Conservation (phyloP, 2,329 filamentous ascomycete genomes). For the Coniochaeta prunicola region DNA sequence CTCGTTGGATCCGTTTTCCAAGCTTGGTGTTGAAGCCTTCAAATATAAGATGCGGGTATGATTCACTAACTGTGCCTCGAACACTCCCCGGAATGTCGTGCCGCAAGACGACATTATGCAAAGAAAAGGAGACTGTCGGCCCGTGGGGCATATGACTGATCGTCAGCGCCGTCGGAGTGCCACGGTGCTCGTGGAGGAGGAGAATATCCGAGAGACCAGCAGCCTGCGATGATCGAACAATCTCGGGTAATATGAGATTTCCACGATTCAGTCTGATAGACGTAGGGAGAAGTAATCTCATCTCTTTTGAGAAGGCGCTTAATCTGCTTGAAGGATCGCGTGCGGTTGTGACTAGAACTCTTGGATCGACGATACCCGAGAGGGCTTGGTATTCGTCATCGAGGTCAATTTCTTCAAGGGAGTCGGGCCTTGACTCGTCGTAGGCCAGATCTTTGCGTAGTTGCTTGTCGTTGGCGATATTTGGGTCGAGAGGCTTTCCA, state of each 20-base stretch:
- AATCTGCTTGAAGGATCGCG: conserved; percentile 80
- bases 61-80: conserved; percentile 65
- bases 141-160: conserved; percentile 84
- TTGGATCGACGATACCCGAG: conserved; percentile 66
- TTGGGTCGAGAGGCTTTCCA: conserved; percentile 75
- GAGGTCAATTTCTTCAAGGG: conserved; percentile 61
- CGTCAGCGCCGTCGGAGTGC: conserved; percentile 83
- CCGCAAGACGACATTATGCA: conserved; percentile 85
- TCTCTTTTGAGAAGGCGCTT: conserved; percentile 84
- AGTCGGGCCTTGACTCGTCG: conserved; percentile 74
- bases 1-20: conserved; percentile 77
- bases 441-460: conserved; percentile 87
- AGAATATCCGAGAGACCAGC: conserved; percentile 79
- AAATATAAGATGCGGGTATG: conserved; percentile 91
- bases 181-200: conserved; percentile 85
- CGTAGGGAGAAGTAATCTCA: conserved; percentile 68
- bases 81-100: conserved; percentile 87
- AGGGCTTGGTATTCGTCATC: conserved; percentile 89
- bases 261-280: conserved; percentile 85
- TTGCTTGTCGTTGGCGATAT: conserved; percentile 78
- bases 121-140: conserved; percentile 74
- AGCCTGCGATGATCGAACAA: conserved; percentile 74
- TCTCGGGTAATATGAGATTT: conserved; percentile 78
- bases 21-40: conserved; percentile 82
- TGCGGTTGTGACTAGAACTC: conserved; percentile 85